phyloP scores from a whole-genome alignment of 192 early-diverging fungal species.

The Neocallimastix lanati region DNA sequence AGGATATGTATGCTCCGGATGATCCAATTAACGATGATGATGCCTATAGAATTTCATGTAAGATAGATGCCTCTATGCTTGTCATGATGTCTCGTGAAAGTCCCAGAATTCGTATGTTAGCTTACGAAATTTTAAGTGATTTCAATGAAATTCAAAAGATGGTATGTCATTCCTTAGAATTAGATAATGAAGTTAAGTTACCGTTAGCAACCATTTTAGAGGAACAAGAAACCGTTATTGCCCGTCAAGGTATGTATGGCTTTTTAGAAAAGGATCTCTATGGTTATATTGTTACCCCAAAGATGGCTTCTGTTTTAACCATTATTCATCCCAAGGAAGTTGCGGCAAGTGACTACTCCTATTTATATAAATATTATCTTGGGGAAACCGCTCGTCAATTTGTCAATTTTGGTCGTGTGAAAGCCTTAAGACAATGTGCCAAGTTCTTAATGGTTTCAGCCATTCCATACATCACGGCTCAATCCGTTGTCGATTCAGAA shows the following conservation, averaged over 20 bases:
- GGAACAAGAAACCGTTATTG: conserved; percentile 7
- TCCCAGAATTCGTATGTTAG: conserved; percentile 16
- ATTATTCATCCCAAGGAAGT: conserved; percentile 14
- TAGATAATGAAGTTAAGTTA: conserved; percentile 8
- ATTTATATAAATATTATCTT: conserved; percentile 20
- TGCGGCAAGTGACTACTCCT: conserved; percentile 11
- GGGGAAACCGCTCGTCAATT: conserved; percentile 20
- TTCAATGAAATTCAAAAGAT: conserved; percentile 13
- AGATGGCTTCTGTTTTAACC: conserved; percentile 8
- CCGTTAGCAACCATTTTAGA: conserved; percentile 18
- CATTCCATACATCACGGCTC: conserved; percentile 1
- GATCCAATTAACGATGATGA: conserved; percentile 9
- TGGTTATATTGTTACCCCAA: conserved; percentile 13
- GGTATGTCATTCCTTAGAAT: background rate
- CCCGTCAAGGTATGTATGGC: conserved; percentile 15
- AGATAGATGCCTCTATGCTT: conserved; percentile 19
- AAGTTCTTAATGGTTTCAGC: conserved; percentile 19
- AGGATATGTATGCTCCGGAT: conserved; percentile 1
- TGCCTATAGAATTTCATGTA: conserved; percentile 21
- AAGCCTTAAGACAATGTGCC: conserved; percentile 20
- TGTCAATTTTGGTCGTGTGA: conserved; percentile 13
- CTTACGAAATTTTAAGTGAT: conserved; percentile 14
- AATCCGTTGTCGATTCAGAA: conserved; percentile 8
- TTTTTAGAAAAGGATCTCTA: conserved; percentile 19
- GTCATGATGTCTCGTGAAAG: conserved; percentile 20